Conservation (phyloP, 768 basidiomycete species). For the Russula sp. region DNA sequence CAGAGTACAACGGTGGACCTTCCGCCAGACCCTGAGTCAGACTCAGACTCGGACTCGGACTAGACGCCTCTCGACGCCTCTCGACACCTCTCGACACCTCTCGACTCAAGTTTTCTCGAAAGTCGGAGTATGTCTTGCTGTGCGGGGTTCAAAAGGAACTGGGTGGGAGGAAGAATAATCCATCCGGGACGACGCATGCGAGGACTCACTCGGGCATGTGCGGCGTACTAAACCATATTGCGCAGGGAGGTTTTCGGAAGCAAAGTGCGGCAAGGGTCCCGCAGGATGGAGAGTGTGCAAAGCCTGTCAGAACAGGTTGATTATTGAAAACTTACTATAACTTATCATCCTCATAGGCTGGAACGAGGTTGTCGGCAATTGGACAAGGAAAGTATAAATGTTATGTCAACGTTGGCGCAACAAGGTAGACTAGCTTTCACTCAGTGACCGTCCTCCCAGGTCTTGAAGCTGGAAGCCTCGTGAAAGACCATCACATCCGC, state of each 20-base stretch:
- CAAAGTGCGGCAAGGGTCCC: neutral
- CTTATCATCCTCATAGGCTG: neutral
- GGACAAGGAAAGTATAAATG: no score
- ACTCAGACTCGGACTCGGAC: neutral
- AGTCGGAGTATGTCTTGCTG: neutral
- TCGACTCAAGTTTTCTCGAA: neutral
- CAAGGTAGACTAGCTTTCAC: neutral
- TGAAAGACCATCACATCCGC: neutral
- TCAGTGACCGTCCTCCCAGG: no score
- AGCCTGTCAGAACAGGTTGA: neutral
- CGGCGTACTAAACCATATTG: neutral
- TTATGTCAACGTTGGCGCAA: no score
- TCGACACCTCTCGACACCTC: neutral
- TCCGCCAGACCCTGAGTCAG: neutral
- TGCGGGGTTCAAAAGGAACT: neutral
- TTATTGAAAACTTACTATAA: neutral
- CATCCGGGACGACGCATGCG: neutral
- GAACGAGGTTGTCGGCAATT: neutral
- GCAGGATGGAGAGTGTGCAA: neutral
- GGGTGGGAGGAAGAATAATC: neutral
- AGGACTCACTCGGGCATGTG: neutral
- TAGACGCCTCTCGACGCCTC: neutral
- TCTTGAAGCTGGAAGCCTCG: no score
- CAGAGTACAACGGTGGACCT: neutral
- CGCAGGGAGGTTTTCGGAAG: neutral